Base-by-base conservation (phyloP, 805 yeast genomes). In the Wickerhamiella slavikovae region DNA sequence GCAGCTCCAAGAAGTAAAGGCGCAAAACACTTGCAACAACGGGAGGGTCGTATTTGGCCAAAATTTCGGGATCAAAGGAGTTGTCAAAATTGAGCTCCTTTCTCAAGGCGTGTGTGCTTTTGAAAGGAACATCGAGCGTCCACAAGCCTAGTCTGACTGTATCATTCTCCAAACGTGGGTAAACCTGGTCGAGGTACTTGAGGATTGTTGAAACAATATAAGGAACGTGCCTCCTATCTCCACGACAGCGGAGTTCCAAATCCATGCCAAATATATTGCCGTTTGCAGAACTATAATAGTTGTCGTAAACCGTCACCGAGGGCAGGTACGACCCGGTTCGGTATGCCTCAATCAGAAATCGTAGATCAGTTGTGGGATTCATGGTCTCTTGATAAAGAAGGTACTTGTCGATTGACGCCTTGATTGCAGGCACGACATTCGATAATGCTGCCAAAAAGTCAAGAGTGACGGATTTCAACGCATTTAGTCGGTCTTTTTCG, bases 181-280 rank as follows among this genome's bases (percentile, higher is more conserved):
- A 79, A 2, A 64, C 55, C 13, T 54, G 52, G 49, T 80, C 93
- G 62, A 79, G 62, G 41, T 67, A 65, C 12, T 67, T 63, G 28
- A 79, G 53, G 22, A 72, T 63, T 2, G 72, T 55, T 18, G 76
- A 68, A 1, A 78, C 58, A 9, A 79, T 48, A 6, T 64, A 37
- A 2, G 93, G 93, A 9, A 79, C 89, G 3, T 67, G 66, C 38
- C 68, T 72, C 36, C 67, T 62, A 43, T 78, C 93, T 30, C 69
- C 58, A 25, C 83, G 60, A 30, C 82, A 66, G 30, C 78, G 64
- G 15, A 71, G 64, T 32, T 70, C 75, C 28, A 79, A 51, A 37
- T 72, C 83, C 27, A 76, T 73, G 9, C 93, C 93, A 53, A 79
- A 79, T 6, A 72, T 71, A 47, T 76, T 85, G 26, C 70, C 62